These are phyloP conservation scores for Breviolum minutum DNA, from an alignment of 73 alveolate genomes.

Conservation along the genomic window DNA sequence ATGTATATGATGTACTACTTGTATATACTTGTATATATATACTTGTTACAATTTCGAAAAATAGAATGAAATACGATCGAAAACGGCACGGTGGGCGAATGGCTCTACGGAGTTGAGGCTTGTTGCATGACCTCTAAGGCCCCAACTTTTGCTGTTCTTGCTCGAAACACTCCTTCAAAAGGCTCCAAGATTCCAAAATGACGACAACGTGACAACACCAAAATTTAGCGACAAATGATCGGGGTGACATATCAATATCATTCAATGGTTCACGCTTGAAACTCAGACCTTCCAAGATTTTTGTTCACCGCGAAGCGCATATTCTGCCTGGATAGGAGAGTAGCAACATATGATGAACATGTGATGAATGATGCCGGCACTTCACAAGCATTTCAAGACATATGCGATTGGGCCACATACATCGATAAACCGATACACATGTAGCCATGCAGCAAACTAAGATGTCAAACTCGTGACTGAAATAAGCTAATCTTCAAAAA, in stretches of 20 bases:
- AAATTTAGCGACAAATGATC: no score
- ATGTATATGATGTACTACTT: no score
- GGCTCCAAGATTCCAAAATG: neutral
- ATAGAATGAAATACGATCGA: neutral
- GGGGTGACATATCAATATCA: neutral
- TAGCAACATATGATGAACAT: no score
- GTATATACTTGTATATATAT: no score
- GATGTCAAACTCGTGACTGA: neutral
- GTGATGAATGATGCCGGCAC: no score
- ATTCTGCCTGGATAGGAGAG: constrained; percentile 20
- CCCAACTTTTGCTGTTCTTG: constrained; percentile 53
- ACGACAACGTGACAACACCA: neutral
- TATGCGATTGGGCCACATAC: neutral
- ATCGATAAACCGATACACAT: neutral
- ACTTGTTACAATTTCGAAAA: neutral
- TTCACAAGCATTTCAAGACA: neutral
- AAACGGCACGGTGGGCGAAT: neutral
- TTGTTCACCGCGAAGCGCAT: constrained; percentile 86
- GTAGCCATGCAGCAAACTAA: no score
- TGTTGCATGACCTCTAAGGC: neutral
- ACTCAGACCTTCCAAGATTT: constrained; percentile 62
- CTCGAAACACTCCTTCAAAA: constrained; percentile 60
- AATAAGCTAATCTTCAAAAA: neutral
- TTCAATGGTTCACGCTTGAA: neutral
- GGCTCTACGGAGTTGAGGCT: neutral